phyloP scores from a whole-genome alignment of 2,329 filamentous ascomycete genomes.

The Cadophora sp. region DNA sequence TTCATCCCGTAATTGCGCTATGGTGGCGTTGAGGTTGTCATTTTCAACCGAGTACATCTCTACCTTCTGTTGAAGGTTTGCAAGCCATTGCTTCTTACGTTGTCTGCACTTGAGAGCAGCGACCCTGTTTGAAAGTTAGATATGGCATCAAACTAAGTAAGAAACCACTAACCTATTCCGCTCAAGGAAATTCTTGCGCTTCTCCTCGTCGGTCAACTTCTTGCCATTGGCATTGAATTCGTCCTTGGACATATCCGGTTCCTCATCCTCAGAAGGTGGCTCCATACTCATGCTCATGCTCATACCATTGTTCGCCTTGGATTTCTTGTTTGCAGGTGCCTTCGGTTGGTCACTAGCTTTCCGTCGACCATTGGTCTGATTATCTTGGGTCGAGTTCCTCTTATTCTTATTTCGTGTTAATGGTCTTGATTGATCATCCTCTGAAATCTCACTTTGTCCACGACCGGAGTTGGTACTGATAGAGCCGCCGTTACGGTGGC shows the following conservation, averaged over 20 bases:
- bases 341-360: conserved; percentile 80
- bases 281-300: conserved; percentile 43
- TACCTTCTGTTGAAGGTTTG: conserved; percentile 92
- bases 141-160: not conserved
- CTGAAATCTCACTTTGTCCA: conserved; percentile 74
- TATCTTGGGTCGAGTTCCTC: conserved; percentile 57
- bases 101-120: conserved; percentile 97
- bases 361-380: conserved; percentile 69
- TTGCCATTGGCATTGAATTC: conserved; percentile 67
- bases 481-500: conserved; percentile 53
- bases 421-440: conserved; percentile 72
- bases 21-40: conserved; percentile 82
- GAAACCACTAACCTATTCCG: conserved; percentile 77
- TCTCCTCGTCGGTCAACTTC: conserved; percentile 99
- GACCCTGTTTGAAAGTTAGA: conserved; percentile 64
- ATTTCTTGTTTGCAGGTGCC: conserved; percentile 72
- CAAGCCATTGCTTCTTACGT: conserved; percentile 98
- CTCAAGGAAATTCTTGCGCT: conserved; percentile 97
- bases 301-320: conserved; percentile 63
- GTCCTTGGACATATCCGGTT: conserved; percentile 58
- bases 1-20: conserved; percentile 86
- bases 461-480: conserved; percentile 53
- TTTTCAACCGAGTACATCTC: conserved; percentile 94
- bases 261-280: conserved; percentile 49
- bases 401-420: conserved; percentile 73